These are phyloP conservation scores for Ascochyta pisi DNA, from an alignment of 2,329 filamentous ascomycete species.

Conservation along the genomic window DNA sequence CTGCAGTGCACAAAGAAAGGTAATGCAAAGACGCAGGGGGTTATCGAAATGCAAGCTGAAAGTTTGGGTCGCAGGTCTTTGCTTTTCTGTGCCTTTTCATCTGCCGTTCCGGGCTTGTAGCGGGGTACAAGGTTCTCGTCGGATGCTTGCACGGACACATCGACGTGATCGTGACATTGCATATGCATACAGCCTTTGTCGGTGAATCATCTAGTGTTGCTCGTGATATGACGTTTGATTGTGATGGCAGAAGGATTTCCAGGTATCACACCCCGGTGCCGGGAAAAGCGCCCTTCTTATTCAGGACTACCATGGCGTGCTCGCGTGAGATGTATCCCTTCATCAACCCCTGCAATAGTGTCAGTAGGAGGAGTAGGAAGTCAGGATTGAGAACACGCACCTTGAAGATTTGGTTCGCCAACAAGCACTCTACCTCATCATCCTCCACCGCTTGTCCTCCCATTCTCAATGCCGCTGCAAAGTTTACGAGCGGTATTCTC, in stretches of 20 bases:
- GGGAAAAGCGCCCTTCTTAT: constrained; percentile 91
- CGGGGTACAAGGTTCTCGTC: not conserved
- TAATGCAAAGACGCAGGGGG: constrained; percentile 6
- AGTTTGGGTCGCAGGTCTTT: constrained; percentile 8
- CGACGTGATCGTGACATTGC: not conserved
- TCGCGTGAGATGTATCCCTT: constrained; percentile 98
- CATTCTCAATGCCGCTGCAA: constrained; percentile 82
- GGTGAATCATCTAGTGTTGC: not conserved
- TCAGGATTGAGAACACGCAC: constrained; percentile 57
- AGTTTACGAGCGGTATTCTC: constrained; percentile 82
- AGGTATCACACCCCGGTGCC: constrained; percentile 72
- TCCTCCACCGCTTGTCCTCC: constrained; percentile 73
- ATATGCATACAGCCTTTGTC: not conserved
- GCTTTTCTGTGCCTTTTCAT: not conserved
- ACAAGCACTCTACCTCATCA: constrained; percentile 93
- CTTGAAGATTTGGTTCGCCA: constrained; percentile 99
- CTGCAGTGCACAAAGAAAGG: constrained; percentile 11
- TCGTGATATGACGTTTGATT: not conserved
- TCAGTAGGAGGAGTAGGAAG: constrained; percentile 22
- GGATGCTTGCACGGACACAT: not conserved
- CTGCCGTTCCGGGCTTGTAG: not conserved
- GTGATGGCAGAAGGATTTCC: not conserved
- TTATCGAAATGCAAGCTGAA: constrained; percentile 12
- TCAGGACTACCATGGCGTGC: constrained; percentile 86
- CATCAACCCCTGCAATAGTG: constrained; percentile 75